A percentile compares a stretch with the other conserved stretches of the same genome.
phyloP scores from a whole-genome alignment of 768 basidiomycete species.

The Saitozyma podzolica region DNA sequence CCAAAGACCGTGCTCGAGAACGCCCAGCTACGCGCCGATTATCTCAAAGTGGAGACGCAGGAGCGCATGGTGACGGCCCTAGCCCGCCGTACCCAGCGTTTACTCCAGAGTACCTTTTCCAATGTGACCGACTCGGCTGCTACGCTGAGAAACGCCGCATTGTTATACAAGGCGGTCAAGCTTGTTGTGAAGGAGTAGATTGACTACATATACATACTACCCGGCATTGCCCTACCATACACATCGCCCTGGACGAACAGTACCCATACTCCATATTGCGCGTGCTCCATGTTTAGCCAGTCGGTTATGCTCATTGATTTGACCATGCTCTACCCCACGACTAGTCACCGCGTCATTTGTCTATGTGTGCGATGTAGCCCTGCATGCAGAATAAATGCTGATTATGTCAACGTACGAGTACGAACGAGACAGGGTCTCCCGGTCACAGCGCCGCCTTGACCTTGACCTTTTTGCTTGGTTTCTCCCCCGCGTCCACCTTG shows the following conservation, averaged over 20 bases:
- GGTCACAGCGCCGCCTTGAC: background rate
- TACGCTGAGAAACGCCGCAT: conserved; percentile 13
- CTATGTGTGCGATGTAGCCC: too few relatives aligned
- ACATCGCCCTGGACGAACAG: too few relatives aligned
- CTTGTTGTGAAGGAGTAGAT: background rate
- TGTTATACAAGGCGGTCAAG: conserved; percentile 15
- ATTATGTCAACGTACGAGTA: too few relatives aligned
- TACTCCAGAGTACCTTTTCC: background rate
- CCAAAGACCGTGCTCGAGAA: conserved; percentile 67
- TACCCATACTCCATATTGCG: too few relatives aligned
- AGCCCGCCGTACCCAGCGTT: conserved; percentile 11
- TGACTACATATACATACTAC: too few relatives aligned
- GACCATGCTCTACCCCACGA: too few relatives aligned
- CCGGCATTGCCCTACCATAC: too few relatives aligned
- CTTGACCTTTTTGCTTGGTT: conserved; percentile 44
- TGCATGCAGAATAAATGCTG: too few relatives aligned
- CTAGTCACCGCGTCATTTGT: too few relatives aligned
- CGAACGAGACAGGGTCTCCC: too few relatives aligned
- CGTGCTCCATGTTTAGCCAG: too few relatives aligned
- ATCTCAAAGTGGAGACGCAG: conserved; percentile 60
- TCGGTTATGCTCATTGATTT: too few relatives aligned
- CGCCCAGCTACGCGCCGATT: conserved; percentile 61
- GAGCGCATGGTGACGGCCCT: conserved; percentile 23
- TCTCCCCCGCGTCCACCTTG: conserved; percentile 26
- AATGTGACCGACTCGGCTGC: conserved; percentile 1